Conservation (phyloP, 2,329 filamentous ascomycete species). For the Venturia effusa region DNA sequence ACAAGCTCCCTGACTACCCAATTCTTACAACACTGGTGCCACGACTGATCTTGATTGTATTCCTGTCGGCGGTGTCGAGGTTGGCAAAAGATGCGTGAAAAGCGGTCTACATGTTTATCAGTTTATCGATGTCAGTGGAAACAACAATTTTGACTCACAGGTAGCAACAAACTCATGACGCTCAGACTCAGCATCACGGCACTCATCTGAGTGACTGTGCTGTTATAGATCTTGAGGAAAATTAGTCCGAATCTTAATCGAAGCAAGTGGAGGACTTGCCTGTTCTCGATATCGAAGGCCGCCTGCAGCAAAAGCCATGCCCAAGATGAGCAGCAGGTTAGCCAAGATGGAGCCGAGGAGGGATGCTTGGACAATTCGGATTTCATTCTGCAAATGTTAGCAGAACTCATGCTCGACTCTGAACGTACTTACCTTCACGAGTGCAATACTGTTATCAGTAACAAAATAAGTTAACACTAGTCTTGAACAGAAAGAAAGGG, state of each 20-base stretch:
- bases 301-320: slow-evolving; percentile 83
- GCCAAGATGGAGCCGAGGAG: slow-evolving; percentile 81
- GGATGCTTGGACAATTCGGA: slow-evolving; percentile 84
- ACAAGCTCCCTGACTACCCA: not conserved
- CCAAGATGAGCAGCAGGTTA: slow-evolving; percentile 78
- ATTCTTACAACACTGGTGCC: slow-evolving; percentile 70
- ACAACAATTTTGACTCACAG: slow-evolving; percentile 36
- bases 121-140: not conserved
- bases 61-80: slow-evolving; percentile 48
- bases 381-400: slow-evolving; percentile 50
- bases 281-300: slow-evolving; percentile 82
- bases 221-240: slow-evolving; percentile 68
- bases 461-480: slow-evolving; percentile 11
- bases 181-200: slow-evolving; percentile 83
- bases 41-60: slow-evolving; percentile 75
- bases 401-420: not conserved
- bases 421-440: slow-evolving; percentile 48
- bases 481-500: slow-evolving; percentile 2
- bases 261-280: slow-evolving; percentile 28
- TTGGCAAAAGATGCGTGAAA: slow-evolving; percentile 81
- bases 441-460: slow-evolving; percentile 51
- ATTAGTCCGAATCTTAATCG: slow-evolving; percentile 14
- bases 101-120: slow-evolving; percentile 49
- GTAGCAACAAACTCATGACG: slow-evolving; percentile 78
- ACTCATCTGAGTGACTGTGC: slow-evolving; percentile 91